These are phyloP conservation scores for Sporothrix pseudoabietina DNA, from an alignment of 2,329 filamentous ascomycete species.

Conservation along the genomic window DNA sequence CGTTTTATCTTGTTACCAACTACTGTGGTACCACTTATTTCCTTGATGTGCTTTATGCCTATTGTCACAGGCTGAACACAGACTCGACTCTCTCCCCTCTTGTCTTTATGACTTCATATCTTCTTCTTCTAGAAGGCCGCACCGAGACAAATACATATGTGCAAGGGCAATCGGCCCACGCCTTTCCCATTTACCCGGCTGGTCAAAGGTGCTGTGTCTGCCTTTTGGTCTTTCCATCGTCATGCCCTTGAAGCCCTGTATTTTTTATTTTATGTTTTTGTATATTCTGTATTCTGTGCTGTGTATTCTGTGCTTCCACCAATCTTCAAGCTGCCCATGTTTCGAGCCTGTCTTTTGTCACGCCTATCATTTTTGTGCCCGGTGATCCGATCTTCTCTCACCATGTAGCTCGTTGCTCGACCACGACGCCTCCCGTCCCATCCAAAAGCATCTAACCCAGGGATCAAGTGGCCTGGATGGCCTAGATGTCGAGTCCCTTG, in stretches of 20 bases:
- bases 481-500: not conserved
- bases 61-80: not conserved
- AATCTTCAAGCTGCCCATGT: not conserved
- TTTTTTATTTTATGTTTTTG: too few species aligned
- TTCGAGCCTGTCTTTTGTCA: not conserved
- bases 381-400: constrained; percentile 14
- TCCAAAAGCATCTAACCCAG: not conserved
- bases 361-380: not conserved
- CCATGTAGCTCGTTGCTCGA: constrained; percentile 17
- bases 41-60: not conserved
- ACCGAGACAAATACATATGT: not conserved
- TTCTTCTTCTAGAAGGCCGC: constrained; percentile 5
- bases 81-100: not conserved
- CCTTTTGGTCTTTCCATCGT: not conserved
- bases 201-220: not conserved
- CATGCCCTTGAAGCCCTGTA: not conserved
- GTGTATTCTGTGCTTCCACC: not conserved
- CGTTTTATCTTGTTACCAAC: not conserved
- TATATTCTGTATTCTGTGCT: not conserved
- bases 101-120: not conserved
- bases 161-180: not conserved
- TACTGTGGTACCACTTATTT: not conserved
- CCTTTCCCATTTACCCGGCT: constrained; percentile 13
- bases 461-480: not conserved
- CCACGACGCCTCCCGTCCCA: not conserved